Evolutionary conservation across 441 rosid genomes (phyloP).

Genomic region (Breynia disticha): DNA sequence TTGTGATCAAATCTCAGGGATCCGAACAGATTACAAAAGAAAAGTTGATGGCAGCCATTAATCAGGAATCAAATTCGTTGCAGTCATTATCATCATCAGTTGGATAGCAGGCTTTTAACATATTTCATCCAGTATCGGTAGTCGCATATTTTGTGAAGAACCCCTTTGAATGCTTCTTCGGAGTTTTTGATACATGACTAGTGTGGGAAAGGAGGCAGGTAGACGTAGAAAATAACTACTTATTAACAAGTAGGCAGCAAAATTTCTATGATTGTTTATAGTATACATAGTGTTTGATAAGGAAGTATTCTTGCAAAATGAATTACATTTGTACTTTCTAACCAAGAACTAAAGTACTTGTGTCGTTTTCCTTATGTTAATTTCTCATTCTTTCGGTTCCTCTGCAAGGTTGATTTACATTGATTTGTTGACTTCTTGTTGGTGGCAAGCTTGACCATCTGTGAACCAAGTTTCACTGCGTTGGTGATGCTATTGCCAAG

Average conservation of each 20-base stretch:
- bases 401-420: no score
- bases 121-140: constrained; percentile 20
- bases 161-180: constrained; percentile 29
- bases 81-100: constrained; percentile 41
- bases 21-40: constrained; percentile 70
- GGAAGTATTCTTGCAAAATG: constrained; percentile 39
- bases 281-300: constrained; percentile 29
- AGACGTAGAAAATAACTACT: constrained; percentile 40
- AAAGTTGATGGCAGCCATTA: constrained; percentile 53
- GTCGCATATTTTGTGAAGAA: constrained; percentile 31
- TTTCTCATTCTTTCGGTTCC: no score
- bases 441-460: no score
- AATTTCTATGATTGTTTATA: constrained; percentile 47
- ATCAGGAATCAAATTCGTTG: constrained; percentile 31
- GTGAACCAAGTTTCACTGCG: no score
- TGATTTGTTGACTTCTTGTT: no score
- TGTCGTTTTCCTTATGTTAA: constrained; percentile 6
- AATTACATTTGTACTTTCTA: constrained; percentile 27
- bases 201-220: constrained; percentile 22
- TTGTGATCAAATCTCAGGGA: constrained; percentile 61
- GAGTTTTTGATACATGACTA: constrained; percentile 27
- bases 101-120: constrained; percentile 25
- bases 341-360: constrained; percentile 22
- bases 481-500: no score
- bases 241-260: constrained; percentile 40